Conservation (phyloP, 2,329 filamentous ascomycete species). For the Verticillium isaacii region DNA sequence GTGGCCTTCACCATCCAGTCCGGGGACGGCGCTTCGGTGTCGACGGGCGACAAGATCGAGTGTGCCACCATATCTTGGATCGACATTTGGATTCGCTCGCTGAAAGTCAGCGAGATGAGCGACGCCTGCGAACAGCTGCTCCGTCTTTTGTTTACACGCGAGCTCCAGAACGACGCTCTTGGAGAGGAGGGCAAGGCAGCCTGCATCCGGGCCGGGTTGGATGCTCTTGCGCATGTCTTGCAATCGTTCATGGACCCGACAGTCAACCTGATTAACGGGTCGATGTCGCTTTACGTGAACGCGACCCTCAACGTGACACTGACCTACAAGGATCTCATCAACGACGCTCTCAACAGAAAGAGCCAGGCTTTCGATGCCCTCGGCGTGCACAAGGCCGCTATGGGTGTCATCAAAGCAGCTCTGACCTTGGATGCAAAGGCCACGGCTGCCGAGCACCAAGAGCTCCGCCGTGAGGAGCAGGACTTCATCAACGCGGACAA, state of each 20-base stretch:
- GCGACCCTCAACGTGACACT: conserved; percentile 62
- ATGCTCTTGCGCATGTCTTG: conserved; percentile 52
- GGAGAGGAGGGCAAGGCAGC: conserved; percentile 54
- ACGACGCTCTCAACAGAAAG: conserved; percentile 39
- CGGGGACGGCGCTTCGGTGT: conserved; percentile 38
- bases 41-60: conserved; percentile 35
- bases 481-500: conserved; percentile 55
- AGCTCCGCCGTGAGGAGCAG: conserved; percentile 11
- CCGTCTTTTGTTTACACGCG: conserved; percentile 65
- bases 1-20: conserved; percentile 45
- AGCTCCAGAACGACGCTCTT: conserved; percentile 49
- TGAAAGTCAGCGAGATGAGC: conserved; percentile 69
- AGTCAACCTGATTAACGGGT: conserved; percentile 34
- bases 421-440: conserved; percentile 39
- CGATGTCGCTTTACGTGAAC: conserved; percentile 58
- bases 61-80: conserved; percentile 75
- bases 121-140: conserved; percentile 78
- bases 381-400: conserved; percentile 42
- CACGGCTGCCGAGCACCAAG: conserved; percentile 31
- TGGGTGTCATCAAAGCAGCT: conserved; percentile 47
- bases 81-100: conserved; percentile 68
- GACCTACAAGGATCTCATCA: conserved; percentile 57
- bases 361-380: conserved; percentile 30
- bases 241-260: conserved; percentile 46
- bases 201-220: conserved; percentile 61